These are phyloP conservation scores for Aureobasidium uvarum DNA, from an alignment of 2,329 filamentous ascomycete genomes.

Conservation along the genomic window DNA sequence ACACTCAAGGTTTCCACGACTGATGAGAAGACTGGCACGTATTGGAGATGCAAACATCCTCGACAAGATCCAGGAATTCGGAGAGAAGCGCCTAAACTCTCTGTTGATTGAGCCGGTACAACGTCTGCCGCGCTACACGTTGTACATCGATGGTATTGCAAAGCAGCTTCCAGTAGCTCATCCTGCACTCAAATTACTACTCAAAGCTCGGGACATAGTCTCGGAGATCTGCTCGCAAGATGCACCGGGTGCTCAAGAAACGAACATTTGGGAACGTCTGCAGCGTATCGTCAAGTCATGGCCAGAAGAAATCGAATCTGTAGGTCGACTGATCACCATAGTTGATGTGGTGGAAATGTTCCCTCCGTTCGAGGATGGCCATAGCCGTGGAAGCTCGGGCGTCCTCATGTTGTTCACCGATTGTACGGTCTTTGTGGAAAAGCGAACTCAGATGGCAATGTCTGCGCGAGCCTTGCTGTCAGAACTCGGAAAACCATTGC, in stretches of 20 bases:
- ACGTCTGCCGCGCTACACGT: slow-evolving; percentile 85
- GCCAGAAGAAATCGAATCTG: slow-evolving; percentile 59
- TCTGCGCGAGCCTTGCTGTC: slow-evolving; percentile 76
- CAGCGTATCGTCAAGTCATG: slow-evolving; percentile 74
- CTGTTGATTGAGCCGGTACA: slow-evolving; percentile 96
- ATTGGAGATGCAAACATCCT: slow-evolving; percentile 79
- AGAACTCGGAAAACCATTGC: slow-evolving; percentile 75
- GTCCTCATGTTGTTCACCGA: slow-evolving; percentile 85
- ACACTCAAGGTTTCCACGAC: slow-evolving; percentile 80
- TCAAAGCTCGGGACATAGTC: slow-evolving; percentile 89
- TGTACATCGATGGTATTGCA: slow-evolving; percentile 95
- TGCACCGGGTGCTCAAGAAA: slow-evolving; percentile 65
- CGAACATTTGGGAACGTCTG: slow-evolving; percentile 69
- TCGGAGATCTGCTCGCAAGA: slow-evolving; percentile 97
- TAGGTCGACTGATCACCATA: slow-evolving; percentile 76
- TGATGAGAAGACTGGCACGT: slow-evolving; percentile 73
- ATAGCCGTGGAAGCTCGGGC: slow-evolving; percentile 53
- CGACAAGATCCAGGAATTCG: slow-evolving; percentile 73
- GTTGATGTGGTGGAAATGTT: slow-evolving; percentile 75
- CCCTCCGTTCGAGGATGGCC: slow-evolving; percentile 61
- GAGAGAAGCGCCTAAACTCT: slow-evolving; percentile 87
- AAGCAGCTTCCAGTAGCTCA: slow-evolving; percentile 81
- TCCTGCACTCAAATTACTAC: slow-evolving; percentile 75
- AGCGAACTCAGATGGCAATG: slow-evolving; percentile 59
- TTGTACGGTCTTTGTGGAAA: slow-evolving; percentile 72